A percentile compares a stretch with the other conserved stretches of the same genome.
Conservation (phyloP, 139 green algal genomes). For the Auxenochlorella protothecoides region DNA sequence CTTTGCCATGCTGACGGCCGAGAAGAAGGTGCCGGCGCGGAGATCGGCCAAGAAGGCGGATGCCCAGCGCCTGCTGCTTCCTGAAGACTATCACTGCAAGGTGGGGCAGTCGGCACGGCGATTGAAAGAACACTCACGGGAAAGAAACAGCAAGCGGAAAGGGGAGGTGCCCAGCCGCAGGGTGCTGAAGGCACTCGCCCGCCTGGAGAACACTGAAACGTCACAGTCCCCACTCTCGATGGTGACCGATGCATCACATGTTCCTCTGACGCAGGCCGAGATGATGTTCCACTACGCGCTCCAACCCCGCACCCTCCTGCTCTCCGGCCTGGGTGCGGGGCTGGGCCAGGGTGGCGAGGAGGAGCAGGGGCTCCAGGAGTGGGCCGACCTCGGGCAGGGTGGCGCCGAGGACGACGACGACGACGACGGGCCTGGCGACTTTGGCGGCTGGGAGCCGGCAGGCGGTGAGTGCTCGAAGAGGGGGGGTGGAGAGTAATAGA, state of each 20-base stretch:
- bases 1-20: slow-evolving; percentile 9
- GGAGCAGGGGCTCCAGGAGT: slow-evolving; percentile 1
- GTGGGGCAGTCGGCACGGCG: slow-evolving; percentile 2
- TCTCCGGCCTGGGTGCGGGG: neutral
- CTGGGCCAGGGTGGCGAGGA: neutral
- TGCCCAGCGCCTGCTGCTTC: slow-evolving; percentile 48
- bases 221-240: no score
- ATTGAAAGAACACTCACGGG: no score
- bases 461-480: neutral
- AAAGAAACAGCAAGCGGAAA: no score
- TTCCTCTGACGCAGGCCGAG: slow-evolving; percentile 1
- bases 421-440: slow-evolving; percentile 11
- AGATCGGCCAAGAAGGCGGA: slow-evolving; percentile 3
- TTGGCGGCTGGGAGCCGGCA: slow-evolving; percentile 5
- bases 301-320: slow-evolving; percentile 8
- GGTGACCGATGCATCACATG: no score
- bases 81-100: slow-evolving; percentile 63
- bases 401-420: slow-evolving; percentile 10
- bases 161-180: no score
- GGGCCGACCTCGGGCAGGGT: slow-evolving; percentile 6
- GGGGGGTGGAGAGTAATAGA: no score
- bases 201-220: no score
- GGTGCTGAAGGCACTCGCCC: no score
- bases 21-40: slow-evolving; percentile 6
- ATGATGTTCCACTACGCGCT: slow-evolving; percentile 21